Evolutionary conservation across 345 rosid genomes (phyloP).

Genomic region (Populus deltoides): DNA sequence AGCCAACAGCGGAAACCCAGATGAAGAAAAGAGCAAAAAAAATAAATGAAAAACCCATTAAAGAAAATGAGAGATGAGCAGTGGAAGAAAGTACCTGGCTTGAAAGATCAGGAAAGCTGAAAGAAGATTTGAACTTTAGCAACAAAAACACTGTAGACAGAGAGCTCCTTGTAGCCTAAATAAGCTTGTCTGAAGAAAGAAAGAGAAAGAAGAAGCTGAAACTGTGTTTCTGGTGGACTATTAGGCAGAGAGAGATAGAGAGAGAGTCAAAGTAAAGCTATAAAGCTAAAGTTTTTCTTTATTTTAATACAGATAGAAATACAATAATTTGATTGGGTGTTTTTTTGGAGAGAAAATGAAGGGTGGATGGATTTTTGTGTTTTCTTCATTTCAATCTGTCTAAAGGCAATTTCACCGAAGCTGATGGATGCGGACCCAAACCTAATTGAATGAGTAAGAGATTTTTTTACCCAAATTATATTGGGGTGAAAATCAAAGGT

Average conservation of each 20-base stretch:
- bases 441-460: too few relatives aligned
- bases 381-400: background rate
- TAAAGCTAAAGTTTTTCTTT: slow-evolving; percentile 15
- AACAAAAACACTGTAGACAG: slow-evolving; percentile 16
- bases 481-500: too few relatives aligned
- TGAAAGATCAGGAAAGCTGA: slow-evolving; percentile 24
- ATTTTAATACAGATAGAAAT: background rate
- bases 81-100: slow-evolving; percentile 29
- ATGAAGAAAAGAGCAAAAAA: slow-evolving; percentile 22
- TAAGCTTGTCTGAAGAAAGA: slow-evolving; percentile 10
- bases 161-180: slow-evolving; percentile 8
- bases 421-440: too few relatives aligned
- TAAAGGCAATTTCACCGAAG: too few relatives aligned
- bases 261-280: slow-evolving; percentile 38
- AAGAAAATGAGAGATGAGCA: background rate
- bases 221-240: slow-evolving; percentile 21
- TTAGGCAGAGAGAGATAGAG: slow-evolving; percentile 20
- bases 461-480: too few relatives aligned
- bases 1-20: slow-evolving; percentile 29
- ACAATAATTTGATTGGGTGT: slow-evolving; percentile 15
- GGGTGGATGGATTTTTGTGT: background rate
- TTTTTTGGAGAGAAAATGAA: background rate
- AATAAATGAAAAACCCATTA: background rate
- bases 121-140: slow-evolving; percentile 5
- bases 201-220: background rate